Percentiles rank a stretch among this genome's conserved stretches.
Evolutionary conservation across 805 yeast genomes (phyloP).

Genomic region (Metschnikowia shivogae): DNA sequence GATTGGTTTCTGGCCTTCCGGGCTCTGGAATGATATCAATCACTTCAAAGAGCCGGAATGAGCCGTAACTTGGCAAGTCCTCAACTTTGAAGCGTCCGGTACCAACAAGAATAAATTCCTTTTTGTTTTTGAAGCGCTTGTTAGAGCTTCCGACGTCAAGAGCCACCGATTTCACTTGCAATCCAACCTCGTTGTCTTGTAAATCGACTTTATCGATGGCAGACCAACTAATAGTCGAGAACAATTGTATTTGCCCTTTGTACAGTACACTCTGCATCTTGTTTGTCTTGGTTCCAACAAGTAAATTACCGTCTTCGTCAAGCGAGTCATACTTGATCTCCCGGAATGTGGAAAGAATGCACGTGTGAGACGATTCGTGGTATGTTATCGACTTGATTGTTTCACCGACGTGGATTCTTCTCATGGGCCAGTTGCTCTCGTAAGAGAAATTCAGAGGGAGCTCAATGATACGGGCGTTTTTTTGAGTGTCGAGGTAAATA

Average conservation of each 20-base stretch:
- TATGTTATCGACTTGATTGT: conserved; percentile 65
- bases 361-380: conserved; percentile 62
- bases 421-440: conserved; percentile 58
- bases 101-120: conserved; percentile 75
- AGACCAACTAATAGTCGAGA: conserved; percentile 75
- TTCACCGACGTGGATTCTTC: conserved; percentile 48
- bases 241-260: conserved; percentile 56
- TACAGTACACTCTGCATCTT: conserved; percentile 54
- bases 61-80: conserved; percentile 75
- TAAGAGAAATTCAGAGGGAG: conserved; percentile 48
- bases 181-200: conserved; percentile 63
- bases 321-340: conserved; percentile 58
- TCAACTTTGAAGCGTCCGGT: conserved; percentile 73
- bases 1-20: conserved; percentile 77
- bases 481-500: conserved; percentile 65
- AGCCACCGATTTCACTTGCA: conserved; percentile 51
- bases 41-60: conserved; percentile 67
- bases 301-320: conserved; percentile 68
- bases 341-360: conserved; percentile 55
- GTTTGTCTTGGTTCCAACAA: conserved; percentile 52
- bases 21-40: conserved; percentile 88
- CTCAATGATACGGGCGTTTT: conserved; percentile 61
- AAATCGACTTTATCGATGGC: conserved; percentile 67
- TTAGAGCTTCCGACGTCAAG: conserved; percentile 43
- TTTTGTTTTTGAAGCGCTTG: conserved; percentile 45